Evolutionary conservation across 169 alveolate genomes (phyloP).

Genomic region (Blepharisma undulans): DNA sequence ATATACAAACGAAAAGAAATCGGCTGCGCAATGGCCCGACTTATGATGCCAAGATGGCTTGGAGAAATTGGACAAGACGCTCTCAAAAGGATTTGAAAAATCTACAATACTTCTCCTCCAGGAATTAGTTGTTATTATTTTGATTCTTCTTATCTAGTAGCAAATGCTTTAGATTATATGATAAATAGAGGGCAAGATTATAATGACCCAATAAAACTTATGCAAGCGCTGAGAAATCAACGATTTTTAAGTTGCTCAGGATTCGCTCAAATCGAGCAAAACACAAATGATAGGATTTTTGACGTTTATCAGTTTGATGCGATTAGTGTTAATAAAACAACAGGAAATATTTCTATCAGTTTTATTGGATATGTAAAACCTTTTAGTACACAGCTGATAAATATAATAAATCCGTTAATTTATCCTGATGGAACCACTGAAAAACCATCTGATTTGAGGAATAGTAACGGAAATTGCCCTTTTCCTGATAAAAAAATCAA

Average conservation of each 20-base stretch:
- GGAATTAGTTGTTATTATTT: not conserved
- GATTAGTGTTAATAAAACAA: no score
- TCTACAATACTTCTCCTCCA: not conserved
- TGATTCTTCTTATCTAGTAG: not conserved
- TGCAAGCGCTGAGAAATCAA: not conserved
- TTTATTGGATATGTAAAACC: not conserved
- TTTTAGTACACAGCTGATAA: not conserved
- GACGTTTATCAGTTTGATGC: not conserved
- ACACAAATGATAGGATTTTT: not conserved
- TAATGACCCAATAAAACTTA: not conserved
- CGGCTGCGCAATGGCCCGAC: no score
- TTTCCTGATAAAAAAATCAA: not conserved
- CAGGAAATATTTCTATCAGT: not conserved
- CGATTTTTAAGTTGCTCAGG: constrained; percentile 16
- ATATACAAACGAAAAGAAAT: not conserved
- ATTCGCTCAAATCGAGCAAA: not conserved
- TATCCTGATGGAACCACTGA: not conserved
- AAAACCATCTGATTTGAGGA: not conserved
- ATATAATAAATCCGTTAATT: not conserved
- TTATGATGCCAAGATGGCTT: not conserved
- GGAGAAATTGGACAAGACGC: not conserved
- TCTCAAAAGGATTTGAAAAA: not conserved
- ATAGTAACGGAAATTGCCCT: not conserved
- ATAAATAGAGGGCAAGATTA: not conserved
- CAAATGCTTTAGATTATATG: constrained; percentile 5